These are phyloP conservation scores for Fusarium sp. DNA, from an alignment of 2,329 filamentous ascomycete genomes.

Conservation along the genomic window DNA sequence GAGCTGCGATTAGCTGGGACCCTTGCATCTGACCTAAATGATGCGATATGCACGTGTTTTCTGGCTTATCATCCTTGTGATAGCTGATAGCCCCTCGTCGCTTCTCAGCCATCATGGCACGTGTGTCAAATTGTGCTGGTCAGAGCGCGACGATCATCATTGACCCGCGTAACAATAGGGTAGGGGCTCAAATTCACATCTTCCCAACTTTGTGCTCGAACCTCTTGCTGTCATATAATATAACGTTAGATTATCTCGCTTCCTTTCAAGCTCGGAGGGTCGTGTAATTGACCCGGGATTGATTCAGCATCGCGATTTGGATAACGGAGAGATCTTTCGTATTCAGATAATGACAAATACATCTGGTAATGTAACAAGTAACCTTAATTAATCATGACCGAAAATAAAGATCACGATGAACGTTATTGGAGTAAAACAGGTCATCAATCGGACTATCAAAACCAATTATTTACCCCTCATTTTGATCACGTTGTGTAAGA, in stretches of 20 bases:
- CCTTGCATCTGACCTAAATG: neutral
- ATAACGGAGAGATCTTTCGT: no score
- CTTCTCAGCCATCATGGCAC: no score
- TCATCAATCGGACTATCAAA: neutral
- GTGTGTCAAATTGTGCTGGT: no score
- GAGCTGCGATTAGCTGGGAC: neutral
- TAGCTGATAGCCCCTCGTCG: no score
- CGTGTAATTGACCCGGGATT: no score
- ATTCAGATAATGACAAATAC: no score
- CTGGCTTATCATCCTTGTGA: no score
- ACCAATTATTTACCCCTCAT: neutral
- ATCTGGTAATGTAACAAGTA: no score
- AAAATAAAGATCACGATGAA: no score
- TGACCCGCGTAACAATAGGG: neutral
- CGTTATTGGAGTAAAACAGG: neutral
- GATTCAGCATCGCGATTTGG: no score
- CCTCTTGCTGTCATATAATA: neutral
- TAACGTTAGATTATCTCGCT: neutral
- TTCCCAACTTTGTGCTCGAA: neutral
- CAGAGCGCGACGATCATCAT: neutral
- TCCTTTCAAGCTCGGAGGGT: no score
- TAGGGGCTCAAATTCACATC: neutral
- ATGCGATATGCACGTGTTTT: neutral
- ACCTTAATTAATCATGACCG: no score
- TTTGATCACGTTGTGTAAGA: conserved; percentile 2